Evolutionary conservation across 176 grass and related monocot genomes (phyloP).

Genomic region (Musa troglodytarum): DNA sequence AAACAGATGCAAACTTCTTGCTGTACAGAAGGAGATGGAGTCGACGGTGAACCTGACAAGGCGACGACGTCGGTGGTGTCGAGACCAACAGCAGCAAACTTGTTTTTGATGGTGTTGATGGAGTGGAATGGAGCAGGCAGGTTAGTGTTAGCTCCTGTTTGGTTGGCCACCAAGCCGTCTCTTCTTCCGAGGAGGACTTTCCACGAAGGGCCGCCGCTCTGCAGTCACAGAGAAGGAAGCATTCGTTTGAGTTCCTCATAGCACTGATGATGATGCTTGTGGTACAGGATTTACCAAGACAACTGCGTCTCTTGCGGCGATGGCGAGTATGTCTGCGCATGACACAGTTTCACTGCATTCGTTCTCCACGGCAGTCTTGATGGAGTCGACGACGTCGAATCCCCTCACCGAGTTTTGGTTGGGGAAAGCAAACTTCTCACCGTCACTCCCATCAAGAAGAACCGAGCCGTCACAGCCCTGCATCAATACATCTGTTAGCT

Average conservation of each 20-base stretch:
- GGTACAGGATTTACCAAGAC: not conserved
- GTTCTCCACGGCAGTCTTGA: conserved; percentile 20
- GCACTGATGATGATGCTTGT: not conserved
- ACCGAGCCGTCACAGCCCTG: conserved; percentile 21
- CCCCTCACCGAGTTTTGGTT: conserved; percentile 11
- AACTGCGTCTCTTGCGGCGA: conserved; percentile 9
- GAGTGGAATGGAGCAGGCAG: conserved; percentile 38
- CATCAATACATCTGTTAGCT: not conserved
- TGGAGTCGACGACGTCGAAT: conserved; percentile 21
- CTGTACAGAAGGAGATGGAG: not conserved
- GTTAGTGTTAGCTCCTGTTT: conserved; percentile 49
- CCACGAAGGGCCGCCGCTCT: conserved; percentile 13
- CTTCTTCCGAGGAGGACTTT: conserved; percentile 9
- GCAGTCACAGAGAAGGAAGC: not conserved
- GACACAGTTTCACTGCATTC: conserved; percentile 12
- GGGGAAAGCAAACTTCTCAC: conserved; percentile 12
- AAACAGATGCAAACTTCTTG: not conserved
- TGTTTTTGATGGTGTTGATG: conserved; percentile 25
- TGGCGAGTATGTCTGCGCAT: conserved; percentile 15
- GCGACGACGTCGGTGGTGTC: conserved; percentile 53
- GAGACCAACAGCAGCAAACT: conserved; percentile 48
- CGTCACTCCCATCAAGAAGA: conserved; percentile 5
- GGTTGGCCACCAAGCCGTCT: conserved; percentile 29
- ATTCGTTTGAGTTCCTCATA: not conserved
- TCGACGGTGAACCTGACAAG: conserved; percentile 41